Base-by-base conservation (phyloP, 345 rosid genomes). In the Moricandia moricandioides region DNA sequence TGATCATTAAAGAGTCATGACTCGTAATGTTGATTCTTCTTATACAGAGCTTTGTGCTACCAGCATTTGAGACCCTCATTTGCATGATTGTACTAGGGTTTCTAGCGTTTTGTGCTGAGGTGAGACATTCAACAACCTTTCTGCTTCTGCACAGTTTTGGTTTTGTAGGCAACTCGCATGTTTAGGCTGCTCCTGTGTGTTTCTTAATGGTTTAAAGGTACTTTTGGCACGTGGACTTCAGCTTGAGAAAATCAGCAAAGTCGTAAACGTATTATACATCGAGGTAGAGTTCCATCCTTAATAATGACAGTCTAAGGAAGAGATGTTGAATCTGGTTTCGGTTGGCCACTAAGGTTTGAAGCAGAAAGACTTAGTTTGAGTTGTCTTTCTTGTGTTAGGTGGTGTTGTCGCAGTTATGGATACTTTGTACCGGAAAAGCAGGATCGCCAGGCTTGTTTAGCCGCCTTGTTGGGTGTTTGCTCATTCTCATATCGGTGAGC, bases 231-330 rank as follows among this genome's bases (percentile, higher is more conserved):
- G 89, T 1, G 92, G 91, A 16, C 88, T 91, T 72, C 97, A 91
- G 82, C 97, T 89, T n/a, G 97, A 91, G 85, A 89, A 89, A 80
- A 89, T 86, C 68, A 81, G 88, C 83, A 91, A 85, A 84, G 97
- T 79, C 69, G 83, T 85, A 66, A 93, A 89, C 78, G 58, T 93
- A 71, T 79, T 70, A 82, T 93, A 86, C 79, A 78, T 83, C 0
- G 88, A 88, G 97, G 98, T 93, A 51, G 1, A 45, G 8, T 73
- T 40, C 7, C 51, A 65, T 64, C 37, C 52, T n/a, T 47, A 11
- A 7, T 27, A 0, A 29, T 26, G 21, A n/a, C 6, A 11, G 51
- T 63, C 16, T 62, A 35, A 14, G 21, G 3, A 7, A 61, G 14
- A 62, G 3, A 34, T 62, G 29, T 12, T 3, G 12, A 70, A 30